phyloP scores from a whole-genome alignment of 805 yeast species.

The Yamadazyma olivae region DNA sequence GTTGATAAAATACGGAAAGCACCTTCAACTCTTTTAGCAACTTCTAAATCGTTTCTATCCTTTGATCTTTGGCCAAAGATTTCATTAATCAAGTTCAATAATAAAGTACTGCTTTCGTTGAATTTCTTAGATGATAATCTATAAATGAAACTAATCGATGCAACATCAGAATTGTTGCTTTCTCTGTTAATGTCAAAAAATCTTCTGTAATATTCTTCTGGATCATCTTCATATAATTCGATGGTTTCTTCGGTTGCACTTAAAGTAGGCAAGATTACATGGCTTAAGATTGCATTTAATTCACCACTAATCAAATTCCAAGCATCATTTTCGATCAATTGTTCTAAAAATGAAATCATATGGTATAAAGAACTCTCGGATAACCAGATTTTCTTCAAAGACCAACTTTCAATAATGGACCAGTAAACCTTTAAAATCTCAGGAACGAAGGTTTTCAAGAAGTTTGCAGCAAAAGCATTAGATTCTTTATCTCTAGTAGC shows the following conservation, averaged over 20 bases:
- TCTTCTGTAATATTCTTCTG: slow-evolving; percentile 44
- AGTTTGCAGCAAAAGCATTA: slow-evolving; percentile 27
- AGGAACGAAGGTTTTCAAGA: slow-evolving; percentile 38
- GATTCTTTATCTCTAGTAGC: slow-evolving; percentile 27
- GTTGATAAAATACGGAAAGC: slow-evolving; percentile 42
- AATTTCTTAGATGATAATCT: slow-evolving; percentile 34
- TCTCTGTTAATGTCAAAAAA: slow-evolving; percentile 47
- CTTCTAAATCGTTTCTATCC: slow-evolving; percentile 21
- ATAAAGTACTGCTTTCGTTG: slow-evolving; percentile 32
- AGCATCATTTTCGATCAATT: slow-evolving; percentile 37
- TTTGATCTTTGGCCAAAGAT: slow-evolving; percentile 32
- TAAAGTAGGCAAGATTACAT: slow-evolving; percentile 40
- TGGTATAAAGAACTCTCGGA: slow-evolving; percentile 40
- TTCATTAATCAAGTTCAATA: slow-evolving; percentile 31
- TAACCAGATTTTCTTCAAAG: slow-evolving; percentile 35
- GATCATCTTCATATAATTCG: slow-evolving; percentile 44
- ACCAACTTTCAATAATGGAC: slow-evolving; percentile 42
- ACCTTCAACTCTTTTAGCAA: slow-evolving; percentile 40
- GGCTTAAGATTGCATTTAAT: slow-evolving; percentile 38
- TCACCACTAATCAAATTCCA: slow-evolving; percentile 35
- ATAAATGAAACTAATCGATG: slow-evolving; percentile 46
- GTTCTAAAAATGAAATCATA: slow-evolving; percentile 42
- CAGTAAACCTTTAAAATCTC: slow-evolving; percentile 41
- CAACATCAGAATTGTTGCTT: slow-evolving; percentile 46
- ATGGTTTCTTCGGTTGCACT: slow-evolving; percentile 35